phyloP scores from a whole-genome alignment of 169 alveolate genomes.

The Plasmodium berghei region DNA sequence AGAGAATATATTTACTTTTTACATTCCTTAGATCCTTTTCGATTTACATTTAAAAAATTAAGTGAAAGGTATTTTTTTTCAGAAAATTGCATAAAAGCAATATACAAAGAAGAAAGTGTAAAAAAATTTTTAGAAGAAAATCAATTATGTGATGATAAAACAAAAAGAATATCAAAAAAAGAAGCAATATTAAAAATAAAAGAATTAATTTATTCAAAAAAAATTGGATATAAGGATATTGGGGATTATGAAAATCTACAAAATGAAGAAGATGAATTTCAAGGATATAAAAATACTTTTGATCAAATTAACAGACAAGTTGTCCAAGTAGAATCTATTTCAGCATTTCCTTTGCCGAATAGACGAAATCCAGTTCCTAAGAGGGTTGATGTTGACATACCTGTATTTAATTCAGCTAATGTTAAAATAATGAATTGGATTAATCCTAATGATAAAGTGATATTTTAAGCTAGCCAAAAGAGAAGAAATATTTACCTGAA shows the following conservation, averaged over 20 bases:
- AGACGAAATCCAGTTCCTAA: slow-evolving; percentile 90
- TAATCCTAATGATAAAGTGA: slow-evolving; percentile 90
- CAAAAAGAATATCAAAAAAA: slow-evolving; percentile 74
- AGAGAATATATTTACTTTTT: slow-evolving; percentile 88
- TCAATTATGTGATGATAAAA: slow-evolving; percentile 68
- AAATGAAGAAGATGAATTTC: slow-evolving; percentile 79
- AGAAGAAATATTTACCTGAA: not conserved
- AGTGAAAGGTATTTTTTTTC: slow-evolving; percentile 85
- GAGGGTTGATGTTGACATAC: slow-evolving; percentile 91
- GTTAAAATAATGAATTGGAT: slow-evolving; percentile 92
- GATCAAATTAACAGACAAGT: slow-evolving; percentile 85
- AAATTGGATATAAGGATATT: slow-evolving; percentile 79
- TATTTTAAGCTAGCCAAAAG: slow-evolving; percentile 72
- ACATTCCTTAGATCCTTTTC: slow-evolving; percentile 87
- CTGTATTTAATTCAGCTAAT: slow-evolving; percentile 84
- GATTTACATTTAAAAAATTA: slow-evolving; percentile 85
- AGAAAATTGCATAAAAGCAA: slow-evolving; percentile 16
- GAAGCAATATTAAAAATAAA: slow-evolving; percentile 65
- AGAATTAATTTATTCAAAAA: slow-evolving; percentile 68
- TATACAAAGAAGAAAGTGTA: slow-evolving; percentile 73
- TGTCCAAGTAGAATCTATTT: slow-evolving; percentile 83
- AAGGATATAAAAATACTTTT: slow-evolving; percentile 78
- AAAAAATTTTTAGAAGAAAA: slow-evolving; percentile 50
- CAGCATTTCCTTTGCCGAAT: slow-evolving; percentile 84
- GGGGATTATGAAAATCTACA: slow-evolving; percentile 81